phyloP scores from a whole-genome alignment of 768 basidiomycete species.

The Chiua virens region DNA sequence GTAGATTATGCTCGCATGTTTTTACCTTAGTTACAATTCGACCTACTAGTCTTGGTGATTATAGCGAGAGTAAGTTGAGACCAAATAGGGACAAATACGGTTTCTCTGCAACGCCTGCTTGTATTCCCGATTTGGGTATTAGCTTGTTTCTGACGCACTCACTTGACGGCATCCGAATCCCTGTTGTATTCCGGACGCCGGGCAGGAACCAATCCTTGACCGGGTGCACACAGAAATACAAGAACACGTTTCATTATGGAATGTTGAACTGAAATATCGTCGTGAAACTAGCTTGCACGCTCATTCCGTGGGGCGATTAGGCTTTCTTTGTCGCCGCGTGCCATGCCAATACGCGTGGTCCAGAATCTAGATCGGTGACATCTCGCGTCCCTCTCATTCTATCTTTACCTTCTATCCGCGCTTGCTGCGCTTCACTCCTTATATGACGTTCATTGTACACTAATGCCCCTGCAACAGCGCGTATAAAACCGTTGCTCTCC shows the following conservation, averaged over 20 bases:
- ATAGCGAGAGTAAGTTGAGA: constrained; percentile 1
- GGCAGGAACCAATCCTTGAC: background rate
- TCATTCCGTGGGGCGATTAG: background rate
- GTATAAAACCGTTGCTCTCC: constrained; percentile 8
- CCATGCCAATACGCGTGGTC: background rate
- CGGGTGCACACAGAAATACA: constrained; percentile 10
- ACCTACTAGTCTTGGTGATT: constrained; percentile 2
- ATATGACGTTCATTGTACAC: constrained; percentile 20
- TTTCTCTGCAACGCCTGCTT: constrained; percentile 16
- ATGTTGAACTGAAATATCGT: background rate
- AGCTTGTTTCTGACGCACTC: constrained; percentile 14
- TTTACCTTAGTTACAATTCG: constrained; percentile 12
- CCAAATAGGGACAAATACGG: constrained; percentile 8
- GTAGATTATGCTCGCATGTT: constrained; percentile 8
- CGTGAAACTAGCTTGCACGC: too few relatives aligned
- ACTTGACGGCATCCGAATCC: background rate
- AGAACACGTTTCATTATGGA: background rate
- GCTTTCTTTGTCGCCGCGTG: background rate
- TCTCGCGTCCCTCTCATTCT: background rate
- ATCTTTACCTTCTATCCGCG: background rate
- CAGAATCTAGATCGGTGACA: background rate
- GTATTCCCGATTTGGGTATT: constrained; percentile 32
- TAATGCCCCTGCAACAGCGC: background rate
- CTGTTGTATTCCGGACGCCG: constrained; percentile 6
- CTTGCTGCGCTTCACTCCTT: background rate